Base-by-base conservation (phyloP, 495 filamentous ascomycete species). In the Daldinia decipiens region DNA sequence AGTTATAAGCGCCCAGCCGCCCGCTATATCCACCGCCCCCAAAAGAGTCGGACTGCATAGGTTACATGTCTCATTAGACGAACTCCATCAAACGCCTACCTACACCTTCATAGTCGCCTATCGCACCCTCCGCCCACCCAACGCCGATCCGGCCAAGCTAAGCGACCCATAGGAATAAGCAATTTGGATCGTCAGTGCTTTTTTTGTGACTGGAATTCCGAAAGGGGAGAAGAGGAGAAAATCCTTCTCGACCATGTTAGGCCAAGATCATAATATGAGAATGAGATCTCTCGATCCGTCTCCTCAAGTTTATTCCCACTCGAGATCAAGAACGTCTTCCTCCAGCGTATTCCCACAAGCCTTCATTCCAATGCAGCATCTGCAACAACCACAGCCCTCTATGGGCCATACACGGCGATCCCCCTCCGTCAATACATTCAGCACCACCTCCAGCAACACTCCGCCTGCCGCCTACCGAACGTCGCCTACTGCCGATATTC, bases 341-440 rank as follows among this genome's bases (percentile, higher is more conserved):
- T 90, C 89, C 26, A 85, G 82, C 72, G 82, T 80, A 39, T 83
- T 88, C 50, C 87, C 87, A 17, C 78, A 83, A 66, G 68, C 74
- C 43, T 65, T 67, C 70, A 47, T 62, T 19, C 62, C 74, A 66
- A 74, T 73, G 70, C 63, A 70, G 56, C 55, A 79, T 68, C 71
- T 77, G 31, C 81, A 81, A 67, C 79, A 83, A 65, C 71, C 72
- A 36, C 82, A 83, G 61, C 77, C 77, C 29, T 67, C 76, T 26
- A 62, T 56, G 58, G 78, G 76, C 76, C 78, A 86, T 82, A 72
- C 88, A 62, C 87, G 91, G 62, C 87, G 91, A 68, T 87, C 87
- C 40, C 83, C 91, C 52, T 93, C 90, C n/a, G 90, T 86, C 74
- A 89, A 87, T 56, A 94, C 91, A 13, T 91, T 91, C 56, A 92